phyloP scores from a whole-genome alignment of 768 basidiomycete species.

The Cubamyces lactineus region DNA sequence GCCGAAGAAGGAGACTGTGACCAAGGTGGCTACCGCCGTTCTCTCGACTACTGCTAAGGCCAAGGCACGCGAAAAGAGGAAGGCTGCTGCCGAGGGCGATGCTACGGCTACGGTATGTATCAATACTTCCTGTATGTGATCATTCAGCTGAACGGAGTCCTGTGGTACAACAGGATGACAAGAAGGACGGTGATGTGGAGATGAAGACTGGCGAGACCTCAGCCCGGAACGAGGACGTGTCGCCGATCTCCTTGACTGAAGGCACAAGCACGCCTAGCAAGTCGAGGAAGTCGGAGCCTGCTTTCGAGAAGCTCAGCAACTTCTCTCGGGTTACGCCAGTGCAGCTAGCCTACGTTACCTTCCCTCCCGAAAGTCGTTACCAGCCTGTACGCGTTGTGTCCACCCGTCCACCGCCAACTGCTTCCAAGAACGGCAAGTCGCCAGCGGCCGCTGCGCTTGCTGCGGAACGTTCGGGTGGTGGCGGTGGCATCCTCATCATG shows the following conservation, averaged over 20 bases:
- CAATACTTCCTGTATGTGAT: too few relatives aligned
- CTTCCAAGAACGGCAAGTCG: conserved; percentile 22
- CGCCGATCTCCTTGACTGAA: conserved; percentile 52
- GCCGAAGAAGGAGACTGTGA: conserved; percentile 88
- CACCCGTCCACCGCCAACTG: conserved; percentile 33
- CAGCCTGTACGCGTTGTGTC: conserved; percentile 87
- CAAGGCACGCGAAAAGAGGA: conserved; percentile 93
- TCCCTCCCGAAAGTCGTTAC: conserved; percentile 80
- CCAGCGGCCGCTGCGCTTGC: conserved; percentile 35
- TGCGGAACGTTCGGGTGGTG: conserved; percentile 71
- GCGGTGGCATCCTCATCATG: conserved; percentile 87
- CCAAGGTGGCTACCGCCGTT: conserved; percentile 93
- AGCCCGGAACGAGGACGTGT: conserved; percentile 49
- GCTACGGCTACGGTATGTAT: conserved; percentile 78
- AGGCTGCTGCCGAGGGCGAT: conserved; percentile 79
- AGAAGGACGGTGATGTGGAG: conserved; percentile 70
- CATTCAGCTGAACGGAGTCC: neutral
- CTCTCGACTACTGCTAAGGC: conserved; percentile 96
- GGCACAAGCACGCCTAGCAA: conserved; percentile 43
- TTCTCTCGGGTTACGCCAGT: conserved; percentile 91
- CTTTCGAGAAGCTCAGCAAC: conserved; percentile 78
- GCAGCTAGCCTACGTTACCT: conserved; percentile 83
- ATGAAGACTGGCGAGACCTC: conserved; percentile 70
- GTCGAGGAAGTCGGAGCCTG: conserved; percentile 70
- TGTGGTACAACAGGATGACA: conserved; percentile 50